Percentiles rank a stretch among this genome's conserved stretches.
Conservation (phyloP, 73 alveolate genomes). For the Stentor coeruleus region DNA sequence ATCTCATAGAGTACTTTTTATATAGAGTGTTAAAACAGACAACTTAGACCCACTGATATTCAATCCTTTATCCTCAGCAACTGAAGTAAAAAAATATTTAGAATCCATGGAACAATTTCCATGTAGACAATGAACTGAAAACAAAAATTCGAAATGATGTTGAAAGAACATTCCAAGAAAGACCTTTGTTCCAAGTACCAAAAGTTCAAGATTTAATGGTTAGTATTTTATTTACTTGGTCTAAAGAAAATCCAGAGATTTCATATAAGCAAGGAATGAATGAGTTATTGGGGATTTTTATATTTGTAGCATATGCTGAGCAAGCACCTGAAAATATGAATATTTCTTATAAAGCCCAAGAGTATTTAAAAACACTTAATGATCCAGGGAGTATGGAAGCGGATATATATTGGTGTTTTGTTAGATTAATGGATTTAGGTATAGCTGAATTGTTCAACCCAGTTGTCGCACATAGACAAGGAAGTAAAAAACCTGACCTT, state of each 20-base stretch:
- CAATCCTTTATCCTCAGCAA: slow-evolving; percentile 28
- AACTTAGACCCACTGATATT: slow-evolving; percentile 22
- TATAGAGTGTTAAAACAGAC: not conserved
- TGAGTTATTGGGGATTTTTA: slow-evolving; percentile 72
- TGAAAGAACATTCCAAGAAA: slow-evolving; percentile 83
- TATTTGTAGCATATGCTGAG: slow-evolving; percentile 58
- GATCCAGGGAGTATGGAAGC: not conserved
- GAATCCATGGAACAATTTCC: slow-evolving; percentile 74
- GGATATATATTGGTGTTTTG: slow-evolving; percentile 16
- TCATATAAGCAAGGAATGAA: slow-evolving; percentile 89
- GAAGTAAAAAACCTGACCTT: slow-evolving; percentile 1
- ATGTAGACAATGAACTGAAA: slow-evolving; percentile 65
- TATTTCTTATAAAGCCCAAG: not conserved
- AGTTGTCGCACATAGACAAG: not conserved
- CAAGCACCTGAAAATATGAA: not conserved
- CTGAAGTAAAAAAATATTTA: slow-evolving; percentile 14
- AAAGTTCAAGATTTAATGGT: slow-evolving; percentile 53
- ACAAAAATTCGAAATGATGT: slow-evolving; percentile 70
- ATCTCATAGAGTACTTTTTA: not conserved
- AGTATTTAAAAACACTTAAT: not conserved
- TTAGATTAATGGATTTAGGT: slow-evolving; percentile 11
- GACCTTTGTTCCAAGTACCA: slow-evolving; percentile 53
- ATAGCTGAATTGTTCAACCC: slow-evolving; percentile 23
- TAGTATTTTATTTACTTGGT: slow-evolving; percentile 69
- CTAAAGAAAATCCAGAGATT: slow-evolving; percentile 65